Evolutionary conservation across 768 basidiomycete species (phyloP), one percentile per base, ranked within the genome.

Genomic region (Pholiota microspora): DNA sequence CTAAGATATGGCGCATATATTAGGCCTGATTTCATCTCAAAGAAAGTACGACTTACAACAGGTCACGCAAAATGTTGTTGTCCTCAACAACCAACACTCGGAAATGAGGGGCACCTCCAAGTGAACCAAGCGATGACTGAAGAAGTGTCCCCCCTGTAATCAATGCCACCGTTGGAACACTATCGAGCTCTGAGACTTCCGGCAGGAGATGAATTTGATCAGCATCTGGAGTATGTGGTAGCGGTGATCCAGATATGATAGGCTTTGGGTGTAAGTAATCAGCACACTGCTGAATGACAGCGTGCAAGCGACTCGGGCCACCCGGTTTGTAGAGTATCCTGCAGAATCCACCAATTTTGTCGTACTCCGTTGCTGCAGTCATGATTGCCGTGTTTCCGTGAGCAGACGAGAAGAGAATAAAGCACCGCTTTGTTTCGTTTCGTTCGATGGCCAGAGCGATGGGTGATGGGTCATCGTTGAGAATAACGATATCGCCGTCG

Each of bases 31-130:
- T 50, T 45, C n/a, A 21, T 15, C 18, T 18, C 4, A 56, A 40
- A 47, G 54, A 16, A 53, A 36, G 31, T 8, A 7, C 23, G 9
- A 77, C 90, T 61, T 70, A 92, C 84, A 97, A 77, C 23, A 97
- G 75, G 63, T 82, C 84, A 49, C 93, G 83, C 55, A 97, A 81
- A 53, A 98, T 88, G 53, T 69, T 80, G 66, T 97, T 97, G 63
- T 98, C 95, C 69, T 97, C 94, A 1, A 96, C 89, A 1, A 96
- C 85, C 35, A 97, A 73, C 4, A 95, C 85, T 50, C 85, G 79
- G 58, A 84, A 76, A 4, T 69, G 73, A 15, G 73, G 71, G 35
- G 74, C 74, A n/a, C 68, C 65, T 16, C 77, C 77, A 13, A 81
- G 57, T 6, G 83, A 72, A 25, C 82, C 78, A 15, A 87, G 67